A percentile compares a stretch with the other conserved stretches of the same genome.
phyloP scores from a whole-genome alignment of 257 asterid species.

The Pogostemon cablin region DNA sequence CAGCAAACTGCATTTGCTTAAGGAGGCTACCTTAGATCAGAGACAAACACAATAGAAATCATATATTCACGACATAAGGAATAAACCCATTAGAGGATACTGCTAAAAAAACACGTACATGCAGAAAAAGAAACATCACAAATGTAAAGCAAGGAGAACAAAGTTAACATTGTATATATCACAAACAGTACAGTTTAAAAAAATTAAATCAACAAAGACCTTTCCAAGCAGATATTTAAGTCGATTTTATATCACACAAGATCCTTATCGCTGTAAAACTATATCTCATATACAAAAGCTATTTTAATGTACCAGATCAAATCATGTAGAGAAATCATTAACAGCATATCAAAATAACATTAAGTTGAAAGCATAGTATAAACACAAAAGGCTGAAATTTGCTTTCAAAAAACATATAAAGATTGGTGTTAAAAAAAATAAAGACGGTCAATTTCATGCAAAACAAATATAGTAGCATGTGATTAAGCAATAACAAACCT shows the following conservation, averaged over 20 bases:
- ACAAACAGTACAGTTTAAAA: not conserved
- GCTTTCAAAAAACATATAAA: constrained; percentile 10
- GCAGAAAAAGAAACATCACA: not conserved
- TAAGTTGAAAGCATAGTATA: not conserved
- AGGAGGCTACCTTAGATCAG: constrained; percentile 9
- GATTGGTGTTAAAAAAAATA: constrained; percentile 2
- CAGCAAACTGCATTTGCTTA: constrained; percentile 7
- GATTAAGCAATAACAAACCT: constrained; percentile 50
- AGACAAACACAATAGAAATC: constrained; percentile 25
- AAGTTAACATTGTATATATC: not conserved
- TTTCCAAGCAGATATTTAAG: constrained; percentile 19
- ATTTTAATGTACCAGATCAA: not conserved
- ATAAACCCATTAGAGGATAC: not conserved
- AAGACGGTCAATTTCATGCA: constrained; percentile 13
- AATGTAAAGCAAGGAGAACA: not conserved
- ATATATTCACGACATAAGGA: constrained; percentile 15
- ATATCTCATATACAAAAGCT: not conserved
- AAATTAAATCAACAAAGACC: not conserved
- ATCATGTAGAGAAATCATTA: constrained; percentile 8
- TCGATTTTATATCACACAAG: constrained; percentile 1
- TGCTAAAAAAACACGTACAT: not conserved
- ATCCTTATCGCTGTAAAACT: constrained; percentile 21
- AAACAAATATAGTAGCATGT: constrained; percentile 21
- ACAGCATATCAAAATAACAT: constrained; percentile 2
- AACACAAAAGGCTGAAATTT: not conserved